These are phyloP conservation scores for Cenchrus fungigraminus DNA, from an alignment of 176 grass and related monocot genomes.

Conservation along the genomic window DNA sequence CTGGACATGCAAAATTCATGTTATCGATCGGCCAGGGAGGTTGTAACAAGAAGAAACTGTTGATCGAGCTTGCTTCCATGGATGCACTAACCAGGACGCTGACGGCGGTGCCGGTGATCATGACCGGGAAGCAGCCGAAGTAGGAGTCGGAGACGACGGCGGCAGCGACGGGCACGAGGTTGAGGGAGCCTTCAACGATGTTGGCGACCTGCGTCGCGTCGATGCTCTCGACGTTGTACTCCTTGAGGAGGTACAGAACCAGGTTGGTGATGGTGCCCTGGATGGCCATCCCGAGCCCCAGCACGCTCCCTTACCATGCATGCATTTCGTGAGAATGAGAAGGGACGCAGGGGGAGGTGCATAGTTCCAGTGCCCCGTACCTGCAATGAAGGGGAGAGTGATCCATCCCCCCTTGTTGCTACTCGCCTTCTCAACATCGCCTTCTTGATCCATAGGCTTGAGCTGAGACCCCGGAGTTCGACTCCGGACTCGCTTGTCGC, in stretches of 20 bases:
- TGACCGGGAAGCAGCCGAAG: conserved; percentile 5
- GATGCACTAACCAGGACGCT: background rate
- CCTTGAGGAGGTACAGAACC: background rate
- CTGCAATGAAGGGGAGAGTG: conserved; percentile 14
- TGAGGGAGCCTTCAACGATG: conserved; percentile 13
- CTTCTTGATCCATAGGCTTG: background rate
- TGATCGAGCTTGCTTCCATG: no score
- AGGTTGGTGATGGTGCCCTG: background rate
- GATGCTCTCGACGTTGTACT: conserved; percentile 18
- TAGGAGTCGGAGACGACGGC: conserved; percentile 19
- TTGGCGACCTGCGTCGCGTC: background rate
- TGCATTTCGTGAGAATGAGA: background rate
- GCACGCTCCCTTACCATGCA: background rate
- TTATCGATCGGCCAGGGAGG: no score
- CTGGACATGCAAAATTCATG: no score
- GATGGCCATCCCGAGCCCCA: background rate
- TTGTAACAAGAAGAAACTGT: no score
- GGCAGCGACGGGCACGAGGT: background rate
- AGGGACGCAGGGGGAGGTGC: background rate
- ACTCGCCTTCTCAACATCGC: no score
- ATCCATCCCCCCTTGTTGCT: conserved; percentile 13
- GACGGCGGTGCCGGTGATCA: background rate
- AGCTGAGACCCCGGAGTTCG: background rate
- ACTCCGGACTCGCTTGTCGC: no score
- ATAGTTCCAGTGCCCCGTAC: background rate